Evolutionary conservation across 768 basidiomycete genomes (phyloP).

Genomic region (Pisolithus marmoratus): DNA sequence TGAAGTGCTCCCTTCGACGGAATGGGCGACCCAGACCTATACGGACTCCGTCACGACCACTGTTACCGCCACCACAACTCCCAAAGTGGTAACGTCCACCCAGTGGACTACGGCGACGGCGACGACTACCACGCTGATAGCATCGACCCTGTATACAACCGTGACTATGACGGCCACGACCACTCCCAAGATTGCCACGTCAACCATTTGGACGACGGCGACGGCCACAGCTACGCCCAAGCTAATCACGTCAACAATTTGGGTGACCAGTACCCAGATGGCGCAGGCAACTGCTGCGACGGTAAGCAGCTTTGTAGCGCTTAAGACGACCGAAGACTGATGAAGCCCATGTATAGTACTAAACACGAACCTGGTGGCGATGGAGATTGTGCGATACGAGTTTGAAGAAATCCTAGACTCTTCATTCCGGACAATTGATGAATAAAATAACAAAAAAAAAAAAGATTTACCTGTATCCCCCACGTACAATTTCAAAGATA

Average conservation of each 20-base stretch:
- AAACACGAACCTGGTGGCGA: neutral
- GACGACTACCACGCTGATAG: too few relatives aligned
- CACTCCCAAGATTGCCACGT: too few relatives aligned
- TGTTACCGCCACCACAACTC: neutral
- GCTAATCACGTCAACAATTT: neutral
- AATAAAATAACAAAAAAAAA: neutral
- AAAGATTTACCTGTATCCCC: neutral
- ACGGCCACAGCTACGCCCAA: constrained; percentile 1
- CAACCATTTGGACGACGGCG: neutral
- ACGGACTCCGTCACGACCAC: neutral
- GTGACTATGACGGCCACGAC: too few relatives aligned
- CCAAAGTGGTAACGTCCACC: too few relatives aligned
- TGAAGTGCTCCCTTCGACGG: neutral
- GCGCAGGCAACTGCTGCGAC: too few relatives aligned
- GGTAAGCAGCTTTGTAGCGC: neutral
- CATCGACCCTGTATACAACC: too few relatives aligned
- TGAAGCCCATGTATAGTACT: neutral
- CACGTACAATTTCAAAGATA: neutral
- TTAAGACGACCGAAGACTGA: neutral
- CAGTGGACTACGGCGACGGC: too few relatives aligned
- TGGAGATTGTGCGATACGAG: neutral
- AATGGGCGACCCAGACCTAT: neutral
- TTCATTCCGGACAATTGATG: neutral
- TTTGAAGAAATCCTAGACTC: neutral
- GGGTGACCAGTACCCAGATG: neutral